Percentiles rank a stretch among this genome's conserved stretches.
phyloP scores from a whole-genome alignment of 768 basidiomycete genomes.

The Suillus subalutaceus region DNA sequence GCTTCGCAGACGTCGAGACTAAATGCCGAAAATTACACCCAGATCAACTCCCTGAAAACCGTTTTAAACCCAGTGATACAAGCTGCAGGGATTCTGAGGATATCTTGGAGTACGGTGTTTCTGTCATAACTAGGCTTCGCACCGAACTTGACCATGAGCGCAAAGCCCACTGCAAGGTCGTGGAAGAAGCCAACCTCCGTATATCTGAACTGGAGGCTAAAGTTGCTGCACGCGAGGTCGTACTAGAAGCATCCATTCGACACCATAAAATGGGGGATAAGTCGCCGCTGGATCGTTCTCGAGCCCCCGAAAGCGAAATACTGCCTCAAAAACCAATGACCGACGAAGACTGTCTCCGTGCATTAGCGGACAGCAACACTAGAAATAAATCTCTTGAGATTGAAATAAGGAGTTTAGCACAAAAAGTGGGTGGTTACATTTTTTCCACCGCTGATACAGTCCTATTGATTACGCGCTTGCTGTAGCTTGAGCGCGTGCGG shows the following conservation, averaged over 20 bases:
- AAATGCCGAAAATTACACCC: slow-evolving; percentile 5
- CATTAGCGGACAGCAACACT: slow-evolving; percentile 40
- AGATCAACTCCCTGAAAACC: slow-evolving; percentile 21
- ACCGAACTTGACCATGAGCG: slow-evolving; percentile 49
- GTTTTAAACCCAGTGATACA: slow-evolving; percentile 5
- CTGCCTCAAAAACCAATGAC: slow-evolving; percentile 26
- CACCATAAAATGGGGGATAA: slow-evolving; percentile 5
- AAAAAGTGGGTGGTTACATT: slow-evolving; percentile 33
- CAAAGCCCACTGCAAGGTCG: slow-evolving; percentile 42
- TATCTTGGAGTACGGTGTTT: slow-evolving; percentile 43
- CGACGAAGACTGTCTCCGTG: slow-evolving; percentile 43
- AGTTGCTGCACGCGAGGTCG: slow-evolving; percentile 58
- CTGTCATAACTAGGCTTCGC: slow-evolving; percentile 46
- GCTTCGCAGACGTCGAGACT: slow-evolving; percentile 18
- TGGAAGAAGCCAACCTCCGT: slow-evolving; percentile 41
- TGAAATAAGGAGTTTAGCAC: slow-evolving; percentile 44
- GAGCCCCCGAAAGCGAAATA: slow-evolving; percentile 11
- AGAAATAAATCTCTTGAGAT: slow-evolving; percentile 47
- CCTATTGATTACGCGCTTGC: not conserved
- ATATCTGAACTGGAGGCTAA: slow-evolving; percentile 52
- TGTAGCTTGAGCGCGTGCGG: not conserved
- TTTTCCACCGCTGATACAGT: not conserved
- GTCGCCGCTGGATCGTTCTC: not conserved
- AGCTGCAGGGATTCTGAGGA: slow-evolving; percentile 25
- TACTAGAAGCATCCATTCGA: slow-evolving; percentile 44